Evolutionary conservation across 208 protist species (phyloP), one percentile per base, ranked within the genome.

Genomic region (Leishmania martiniquensis): DNA sequence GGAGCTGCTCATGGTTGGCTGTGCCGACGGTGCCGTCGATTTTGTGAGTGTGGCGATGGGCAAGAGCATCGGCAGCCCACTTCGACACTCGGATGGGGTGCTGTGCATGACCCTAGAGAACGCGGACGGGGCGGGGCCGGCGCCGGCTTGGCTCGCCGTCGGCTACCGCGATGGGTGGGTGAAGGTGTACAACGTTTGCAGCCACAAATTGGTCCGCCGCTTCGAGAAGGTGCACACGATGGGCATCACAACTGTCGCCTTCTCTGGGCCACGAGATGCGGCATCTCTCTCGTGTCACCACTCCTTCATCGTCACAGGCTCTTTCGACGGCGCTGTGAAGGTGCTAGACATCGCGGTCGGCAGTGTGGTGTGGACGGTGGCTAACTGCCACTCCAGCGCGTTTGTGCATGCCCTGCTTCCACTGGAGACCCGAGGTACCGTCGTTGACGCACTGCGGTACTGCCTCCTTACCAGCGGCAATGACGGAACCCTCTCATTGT

Each of bases 111-210:
- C 88, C 1, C 63, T 80, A 5, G 90, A 92, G 66, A 60, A 25
- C 44, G 51, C 80, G 47, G 81, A 78, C 25, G 72, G 75, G n/a
- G 51, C 39, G 1, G 85, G 66, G 32, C 45, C 62, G 25, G 44
- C 76, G 29, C 55, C 65, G 0, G 77, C 79, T 22, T 97, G 93
- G 92, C 78, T 95, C 3, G 93, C 85, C 0, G 88, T 94, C 5
- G 93, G 93, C 37, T 96, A 94, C 77, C 90, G 93, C 20, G 91
- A 95, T 72, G 93, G 93, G 3, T 87, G 83, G 77, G 87, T 97
- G 22, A 95, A 95, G 76, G 84, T 97, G 42, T 97, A 93, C 83
- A 93, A 95, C 70, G 55, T 84, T 5, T 78, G 83, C 47, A 89
- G 77, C 25, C 84, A 86, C 79, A 91, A 93, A 72, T 80, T 97